Conservation (phyloP, 1,284 basidiomycete genomes). For the Stereum hirsutum region DNA sequence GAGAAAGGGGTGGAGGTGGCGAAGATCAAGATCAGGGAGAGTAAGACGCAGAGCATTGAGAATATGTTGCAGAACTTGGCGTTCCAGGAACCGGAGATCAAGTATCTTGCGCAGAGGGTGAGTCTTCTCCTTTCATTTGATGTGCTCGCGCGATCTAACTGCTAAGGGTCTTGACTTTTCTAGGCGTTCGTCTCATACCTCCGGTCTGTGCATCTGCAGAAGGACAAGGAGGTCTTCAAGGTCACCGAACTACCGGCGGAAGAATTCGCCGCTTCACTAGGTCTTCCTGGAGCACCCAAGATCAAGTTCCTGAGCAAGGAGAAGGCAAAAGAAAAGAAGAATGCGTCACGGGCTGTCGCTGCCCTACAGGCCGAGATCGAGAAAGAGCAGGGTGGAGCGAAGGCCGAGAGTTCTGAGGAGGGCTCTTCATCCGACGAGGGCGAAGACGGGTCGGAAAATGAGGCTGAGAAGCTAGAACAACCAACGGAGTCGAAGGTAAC, state of each 20-base stretch:
- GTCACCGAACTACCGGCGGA: constrained; percentile 77
- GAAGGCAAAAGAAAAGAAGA: constrained; percentile 68
- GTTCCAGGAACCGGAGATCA: constrained; percentile 95
- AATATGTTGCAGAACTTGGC: constrained; percentile 90
- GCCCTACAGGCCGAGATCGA: constrained; percentile 20
- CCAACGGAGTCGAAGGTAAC: constrained; percentile 10
- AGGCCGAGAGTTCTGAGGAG: constrained; percentile 24
- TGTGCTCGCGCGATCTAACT: neutral
- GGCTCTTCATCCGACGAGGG: constrained; percentile 10
- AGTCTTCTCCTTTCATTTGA: constrained; percentile 17
- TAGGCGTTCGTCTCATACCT: constrained; percentile 97
- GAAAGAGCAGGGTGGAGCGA: constrained; percentile 18
- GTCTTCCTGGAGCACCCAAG: constrained; percentile 91
- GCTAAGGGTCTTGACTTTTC: neutral
- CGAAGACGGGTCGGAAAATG: constrained; percentile 2
- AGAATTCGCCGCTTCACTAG: constrained; percentile 82
- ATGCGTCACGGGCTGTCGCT: constrained; percentile 37
- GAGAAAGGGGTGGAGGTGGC: constrained; percentile 71
- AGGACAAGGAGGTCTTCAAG: constrained; percentile 91
- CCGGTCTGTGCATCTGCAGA: constrained; percentile 88
- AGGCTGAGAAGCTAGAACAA: constrained; percentile 2
- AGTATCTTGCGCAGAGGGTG: constrained; percentile 91
- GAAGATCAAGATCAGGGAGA: constrained; percentile 86
- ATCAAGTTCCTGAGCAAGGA: constrained; percentile 85
- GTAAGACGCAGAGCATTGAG: constrained; percentile 81